Conservation (phyloP, 345 rosid genomes). For the Euphorbia tirucalli region DNA sequence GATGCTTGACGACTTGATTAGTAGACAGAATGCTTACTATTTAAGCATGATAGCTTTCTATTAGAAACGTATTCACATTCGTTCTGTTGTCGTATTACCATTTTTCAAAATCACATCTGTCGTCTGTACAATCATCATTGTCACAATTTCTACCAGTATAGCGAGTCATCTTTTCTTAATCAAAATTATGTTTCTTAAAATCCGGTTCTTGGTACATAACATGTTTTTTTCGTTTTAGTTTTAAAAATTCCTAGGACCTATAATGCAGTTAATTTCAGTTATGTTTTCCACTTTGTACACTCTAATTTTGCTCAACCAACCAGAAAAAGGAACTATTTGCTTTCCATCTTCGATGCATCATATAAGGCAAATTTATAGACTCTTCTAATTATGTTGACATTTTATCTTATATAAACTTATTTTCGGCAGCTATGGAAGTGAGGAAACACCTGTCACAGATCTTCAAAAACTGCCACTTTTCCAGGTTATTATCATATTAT, state of each 20-base stretch:
- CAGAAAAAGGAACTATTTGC: background rate
- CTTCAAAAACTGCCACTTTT: slow-evolving; percentile 51
- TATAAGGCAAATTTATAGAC: background rate
- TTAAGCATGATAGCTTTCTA: background rate
- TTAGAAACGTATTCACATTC: background rate
- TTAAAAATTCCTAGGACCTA: background rate
- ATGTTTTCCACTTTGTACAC: background rate
- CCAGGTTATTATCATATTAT: slow-evolving; percentile 45
- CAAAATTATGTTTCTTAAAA: background rate
- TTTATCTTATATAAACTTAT: slow-evolving; percentile 16
- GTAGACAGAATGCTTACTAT: background rate
- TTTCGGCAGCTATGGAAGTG: slow-evolving; percentile 77
- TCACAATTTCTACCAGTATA: background rate
- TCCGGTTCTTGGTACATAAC: background rate
- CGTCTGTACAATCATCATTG: background rate
- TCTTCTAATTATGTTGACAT: background rate
- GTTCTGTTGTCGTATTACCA: no score
- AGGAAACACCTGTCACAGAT: slow-evolving; percentile 65
- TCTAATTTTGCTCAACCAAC: background rate
- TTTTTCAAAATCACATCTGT: background rate
- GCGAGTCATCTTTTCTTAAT: background rate
- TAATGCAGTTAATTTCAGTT: background rate
- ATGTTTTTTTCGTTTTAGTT: background rate
- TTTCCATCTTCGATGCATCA: background rate
- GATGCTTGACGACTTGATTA: background rate